A percentile compares a stretch with the other conserved stretches of the same genome.
Conservation (phyloP, 768 basidiomycete species). For the Tylopilus plumbeoviolaceoides region DNA sequence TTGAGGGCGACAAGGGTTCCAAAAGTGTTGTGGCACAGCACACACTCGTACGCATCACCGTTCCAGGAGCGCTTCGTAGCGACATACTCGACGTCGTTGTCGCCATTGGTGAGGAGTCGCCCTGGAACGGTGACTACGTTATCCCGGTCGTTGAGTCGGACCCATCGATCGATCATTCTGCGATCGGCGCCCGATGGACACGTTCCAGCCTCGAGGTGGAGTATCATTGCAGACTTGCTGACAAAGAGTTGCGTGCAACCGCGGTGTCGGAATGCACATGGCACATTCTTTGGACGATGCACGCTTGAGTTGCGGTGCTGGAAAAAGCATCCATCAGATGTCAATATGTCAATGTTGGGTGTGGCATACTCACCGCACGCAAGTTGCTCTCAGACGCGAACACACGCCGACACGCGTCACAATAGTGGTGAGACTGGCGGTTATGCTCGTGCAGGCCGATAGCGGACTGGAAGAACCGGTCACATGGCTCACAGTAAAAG, state of each 20-base stretch:
- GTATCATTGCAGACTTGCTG: conserved; percentile 49
- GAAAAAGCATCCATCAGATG: neutral
- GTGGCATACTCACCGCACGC: conserved; percentile 6
- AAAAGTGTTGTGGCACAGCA: conserved; percentile 50
- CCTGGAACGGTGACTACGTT: conserved; percentile 54
- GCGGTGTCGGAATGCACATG: conserved; percentile 30
- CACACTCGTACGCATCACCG: conserved; percentile 52
- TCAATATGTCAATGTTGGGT: too few species aligned
- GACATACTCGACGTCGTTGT: neutral
- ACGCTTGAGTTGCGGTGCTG: conserved; percentile 52
- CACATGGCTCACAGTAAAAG: conserved; percentile 40
- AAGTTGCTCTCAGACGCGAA: conserved; percentile 35
- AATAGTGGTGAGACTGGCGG: conserved; percentile 42
- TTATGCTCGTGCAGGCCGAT: conserved; percentile 45
- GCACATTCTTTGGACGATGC: conserved; percentile 40
- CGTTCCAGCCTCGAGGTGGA: conserved; percentile 59
- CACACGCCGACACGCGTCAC: conserved; percentile 38
- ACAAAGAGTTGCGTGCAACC: conserved; percentile 49
- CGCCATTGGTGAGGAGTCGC: conserved; percentile 41
- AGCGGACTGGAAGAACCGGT: conserved; percentile 38
- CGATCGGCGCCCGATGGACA: conserved; percentile 50
- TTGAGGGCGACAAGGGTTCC: conserved; percentile 45
- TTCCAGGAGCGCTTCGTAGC: conserved; percentile 43
- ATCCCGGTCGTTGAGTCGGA: conserved; percentile 41
- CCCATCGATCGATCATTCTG: conserved; percentile 31